phyloP scores from a whole-genome alignment of 345 rosid species.

The Hibiscus mutabilis region DNA sequence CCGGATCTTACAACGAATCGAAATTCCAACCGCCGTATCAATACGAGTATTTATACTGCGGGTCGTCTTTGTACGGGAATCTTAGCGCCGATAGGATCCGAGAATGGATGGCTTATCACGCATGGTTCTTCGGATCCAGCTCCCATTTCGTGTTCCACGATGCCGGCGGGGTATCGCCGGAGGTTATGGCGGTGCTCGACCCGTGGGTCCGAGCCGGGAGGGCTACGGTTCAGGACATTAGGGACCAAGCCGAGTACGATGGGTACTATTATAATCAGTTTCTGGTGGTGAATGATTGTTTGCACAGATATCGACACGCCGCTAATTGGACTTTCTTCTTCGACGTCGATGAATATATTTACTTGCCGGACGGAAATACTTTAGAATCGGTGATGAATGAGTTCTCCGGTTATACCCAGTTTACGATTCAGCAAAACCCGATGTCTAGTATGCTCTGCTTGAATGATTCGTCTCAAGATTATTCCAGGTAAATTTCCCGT shows the following conservation, averaged over 20 bases:
- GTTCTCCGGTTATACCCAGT: background rate
- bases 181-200: background rate
- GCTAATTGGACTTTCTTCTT: background rate
- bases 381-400: background rate
- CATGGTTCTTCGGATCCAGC: background rate
- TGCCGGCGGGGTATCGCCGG: background rate
- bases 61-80: background rate
- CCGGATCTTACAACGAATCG: background rate
- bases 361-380: background rate
- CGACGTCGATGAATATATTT: background rate
- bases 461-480: background rate
- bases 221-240: background rate
- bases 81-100: background rate
- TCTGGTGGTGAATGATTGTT: background rate
- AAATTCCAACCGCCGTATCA: background rate
- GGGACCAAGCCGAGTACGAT: background rate
- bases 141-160: background rate
- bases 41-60: background rate
- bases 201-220: background rate
- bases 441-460: background rate
- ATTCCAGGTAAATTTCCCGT: background rate
- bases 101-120: background rate
- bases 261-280: background rate
- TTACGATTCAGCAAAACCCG: background rate
- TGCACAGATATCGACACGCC: background rate